A percentile compares a stretch with the other conserved stretches of the same genome.
These are phyloP conservation scores for Spongispora temasekensis DNA, from an alignment of 1,284 basidiomycete genomes.

Conservation along the genomic window DNA sequence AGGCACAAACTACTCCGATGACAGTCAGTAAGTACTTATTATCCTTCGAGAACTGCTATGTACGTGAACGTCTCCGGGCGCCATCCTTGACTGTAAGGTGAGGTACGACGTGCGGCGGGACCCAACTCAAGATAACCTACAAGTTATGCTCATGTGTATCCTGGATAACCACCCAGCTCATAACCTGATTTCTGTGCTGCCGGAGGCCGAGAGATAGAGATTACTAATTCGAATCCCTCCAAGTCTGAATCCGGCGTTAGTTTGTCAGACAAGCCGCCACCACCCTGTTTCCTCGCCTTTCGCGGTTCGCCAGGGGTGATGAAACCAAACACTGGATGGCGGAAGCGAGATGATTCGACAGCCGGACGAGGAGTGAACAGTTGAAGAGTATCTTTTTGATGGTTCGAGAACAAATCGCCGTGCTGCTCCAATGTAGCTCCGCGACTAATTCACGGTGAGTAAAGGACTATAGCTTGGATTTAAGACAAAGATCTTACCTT, in stretches of 20 bases:
- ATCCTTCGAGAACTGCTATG: not conserved
- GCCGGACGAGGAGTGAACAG: not conserved
- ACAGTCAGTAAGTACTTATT: too few species aligned
- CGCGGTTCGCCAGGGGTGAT: not conserved
- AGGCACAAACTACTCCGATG: too few species aligned
- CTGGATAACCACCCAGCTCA: not conserved
- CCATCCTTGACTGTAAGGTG: not conserved
- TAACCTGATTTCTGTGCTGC: not conserved
- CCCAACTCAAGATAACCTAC: not conserved
- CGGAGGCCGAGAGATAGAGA: not conserved
- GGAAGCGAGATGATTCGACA: not conserved
- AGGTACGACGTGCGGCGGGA: not conserved
- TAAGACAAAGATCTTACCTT: slow-evolving; percentile 5
- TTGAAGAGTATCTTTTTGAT: not conserved
- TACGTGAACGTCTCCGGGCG: not conserved
- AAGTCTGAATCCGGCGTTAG: not conserved
- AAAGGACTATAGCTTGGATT: not conserved
- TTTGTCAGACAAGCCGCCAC: not conserved
- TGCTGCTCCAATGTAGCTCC: not conserved
- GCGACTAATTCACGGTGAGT: slow-evolving; percentile 3
- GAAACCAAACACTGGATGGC: not conserved
- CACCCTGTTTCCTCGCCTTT: not conserved
- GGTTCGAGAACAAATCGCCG: not conserved
- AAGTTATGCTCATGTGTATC: not conserved
- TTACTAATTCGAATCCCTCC: slow-evolving; percentile 6